Base-by-base conservation (phyloP, 2,329 filamentous ascomycete species). In the Reticulascus tulasneorum region DNA sequence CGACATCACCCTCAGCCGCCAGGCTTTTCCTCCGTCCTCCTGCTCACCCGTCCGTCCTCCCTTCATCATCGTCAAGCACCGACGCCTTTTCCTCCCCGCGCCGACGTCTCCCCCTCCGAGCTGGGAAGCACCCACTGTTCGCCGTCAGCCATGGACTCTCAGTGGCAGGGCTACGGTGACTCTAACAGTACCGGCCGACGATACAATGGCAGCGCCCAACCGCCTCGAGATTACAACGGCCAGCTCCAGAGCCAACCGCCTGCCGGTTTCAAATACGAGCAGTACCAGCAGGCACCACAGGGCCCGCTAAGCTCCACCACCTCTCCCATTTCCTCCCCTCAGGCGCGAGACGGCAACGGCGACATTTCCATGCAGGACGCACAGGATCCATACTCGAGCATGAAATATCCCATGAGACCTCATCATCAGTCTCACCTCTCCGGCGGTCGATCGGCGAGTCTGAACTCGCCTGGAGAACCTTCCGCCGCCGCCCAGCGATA, bases 401-500 rank as follows among this genome's bases (percentile, higher is more conserved):
- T 87, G 55, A 94, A 94, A 63, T 94, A 95, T 62, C 78, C 86
- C 42, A 79, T 88, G 64, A 80, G 86, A 49, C 79, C 86, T 27
- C 79, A 79, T 60, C 84, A 89, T 56, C 82, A 88, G 57, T 79
- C 88, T 53, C 81, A 91, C 49, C 70, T 77, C 41, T 79, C 75
- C 19, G 62, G 62, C 37, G 53, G 61, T 42, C 62, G 66, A 43
- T 47, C 66, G 26, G 50, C 79, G 42, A 87, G 77, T 44, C 78
- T 88, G 50, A 84, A 91, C 59, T 85, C 84, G 29, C 69, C 82
- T 33, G 81, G 82, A 47, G 82, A 91, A 54, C 81, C 86, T 40
- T 93, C 88, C 27, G 75, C 86, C 33, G 87, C 88, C 38, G 86
- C 89, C 41, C 86, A 94, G 60, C 81, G 90, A 56, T 97, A 97